Conservation (phyloP, 805 yeast species). For the Wickerhamiella brachini region DNA sequence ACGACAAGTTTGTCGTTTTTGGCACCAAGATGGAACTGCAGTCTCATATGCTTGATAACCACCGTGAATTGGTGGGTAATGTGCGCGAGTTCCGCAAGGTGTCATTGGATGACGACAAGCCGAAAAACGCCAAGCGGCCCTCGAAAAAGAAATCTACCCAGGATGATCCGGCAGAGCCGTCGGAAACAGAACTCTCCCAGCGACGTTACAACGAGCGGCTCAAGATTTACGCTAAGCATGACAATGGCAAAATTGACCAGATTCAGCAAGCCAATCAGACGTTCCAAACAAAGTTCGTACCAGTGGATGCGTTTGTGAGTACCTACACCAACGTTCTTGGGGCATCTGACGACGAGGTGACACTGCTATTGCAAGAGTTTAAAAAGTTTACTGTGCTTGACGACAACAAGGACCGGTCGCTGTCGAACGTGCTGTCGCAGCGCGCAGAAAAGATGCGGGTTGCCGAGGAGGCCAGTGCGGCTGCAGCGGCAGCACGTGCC, state of each 20-base stretch:
- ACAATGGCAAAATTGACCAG: conserved; percentile 17
- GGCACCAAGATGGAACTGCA: conserved; percentile 72
- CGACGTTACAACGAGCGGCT: conserved; percentile 15
- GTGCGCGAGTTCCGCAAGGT: conserved; percentile 21
- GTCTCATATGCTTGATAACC: conserved; percentile 79
- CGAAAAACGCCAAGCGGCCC: background rate
- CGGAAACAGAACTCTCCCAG: background rate
- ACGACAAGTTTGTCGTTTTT: conserved; percentile 84
- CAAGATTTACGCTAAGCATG: conserved; percentile 22
- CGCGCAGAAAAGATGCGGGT: conserved; percentile 1
- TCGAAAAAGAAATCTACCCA: background rate
- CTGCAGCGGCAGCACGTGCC: background rate
- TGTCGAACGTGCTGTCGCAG: conserved; percentile 3
- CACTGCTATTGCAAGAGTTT: conserved; percentile 13
- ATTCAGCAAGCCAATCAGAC: conserved; percentile 13
- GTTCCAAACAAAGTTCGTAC: conserved; percentile 13
- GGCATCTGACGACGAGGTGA: conserved; percentile 9
- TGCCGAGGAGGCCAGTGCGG: background rate
- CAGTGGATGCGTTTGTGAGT: conserved; percentile 13
- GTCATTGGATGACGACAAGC: conserved; percentile 3
- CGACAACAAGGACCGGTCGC: conserved; percentile 1
- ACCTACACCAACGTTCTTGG: conserved; percentile 15
- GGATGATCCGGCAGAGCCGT: conserved; percentile 2
- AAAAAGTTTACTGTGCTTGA: conserved; percentile 1
- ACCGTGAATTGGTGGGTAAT: conserved; percentile 43